Conservation (phyloP, 2,329 filamentous ascomycete genomes). For the Monilinia fructicola region DNA sequence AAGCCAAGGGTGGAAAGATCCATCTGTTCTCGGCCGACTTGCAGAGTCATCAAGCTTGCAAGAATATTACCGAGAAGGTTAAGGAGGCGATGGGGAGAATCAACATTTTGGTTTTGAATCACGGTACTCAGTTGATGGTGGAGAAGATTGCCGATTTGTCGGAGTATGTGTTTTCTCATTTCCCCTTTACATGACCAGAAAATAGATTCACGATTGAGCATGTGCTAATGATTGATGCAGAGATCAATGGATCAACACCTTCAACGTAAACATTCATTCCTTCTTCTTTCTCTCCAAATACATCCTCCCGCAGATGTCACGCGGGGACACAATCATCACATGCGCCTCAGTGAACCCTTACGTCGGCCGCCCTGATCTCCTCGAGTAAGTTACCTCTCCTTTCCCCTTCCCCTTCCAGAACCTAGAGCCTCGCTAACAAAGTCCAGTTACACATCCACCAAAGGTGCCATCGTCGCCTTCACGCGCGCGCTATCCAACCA, state of each 20-base stretch:
- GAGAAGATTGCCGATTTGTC: constrained; percentile 68
- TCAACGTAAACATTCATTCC: constrained; percentile 80
- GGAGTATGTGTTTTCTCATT: constrained; percentile 52
- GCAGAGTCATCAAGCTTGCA: constrained; percentile 64
- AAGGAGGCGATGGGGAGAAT: constrained; percentile 65
- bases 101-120: constrained; percentile 74
- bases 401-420: not conserved
- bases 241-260: constrained; percentile 77
- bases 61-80: constrained; percentile 66
- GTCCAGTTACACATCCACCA: constrained; percentile 67
- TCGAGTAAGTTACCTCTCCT: constrained; percentile 51
- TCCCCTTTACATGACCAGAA: no score
- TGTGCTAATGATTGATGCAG: constrained; percentile 42
- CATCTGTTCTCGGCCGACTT: constrained; percentile 65
- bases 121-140: constrained; percentile 72
- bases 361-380: constrained; percentile 73
- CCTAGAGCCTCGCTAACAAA: not conserved
- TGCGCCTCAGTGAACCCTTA: constrained; percentile 83
- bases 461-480: constrained; percentile 77
- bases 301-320: constrained; percentile 68
- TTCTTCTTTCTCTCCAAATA: constrained; percentile 83
- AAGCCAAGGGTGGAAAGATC: constrained; percentile 65
- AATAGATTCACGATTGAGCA: not conserved
- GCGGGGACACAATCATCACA: constrained; percentile 79
- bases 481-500: constrained; percentile 77